Evolutionary conservation across 2,329 filamentous ascomycete species (phyloP), one percentile per base, ranked within the genome.

Genomic region (Chrysoporthe cubensis): DNA sequence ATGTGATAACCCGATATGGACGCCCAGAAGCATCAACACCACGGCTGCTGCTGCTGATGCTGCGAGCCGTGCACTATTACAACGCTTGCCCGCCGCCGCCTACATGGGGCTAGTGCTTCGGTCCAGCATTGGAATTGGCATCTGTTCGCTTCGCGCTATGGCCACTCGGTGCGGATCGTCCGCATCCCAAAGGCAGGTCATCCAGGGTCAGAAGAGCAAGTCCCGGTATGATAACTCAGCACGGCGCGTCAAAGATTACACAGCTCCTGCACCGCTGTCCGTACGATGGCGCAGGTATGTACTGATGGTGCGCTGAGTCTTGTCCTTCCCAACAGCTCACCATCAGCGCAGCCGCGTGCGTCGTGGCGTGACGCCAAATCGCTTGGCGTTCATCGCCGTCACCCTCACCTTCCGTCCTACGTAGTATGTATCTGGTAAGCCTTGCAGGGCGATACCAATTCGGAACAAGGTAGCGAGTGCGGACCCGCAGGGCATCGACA

Each of bases 381-480:
- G 6, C 26, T 66, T 48, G 50, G 62, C 48, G 40, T n/a, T 40
- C 26, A 16, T 14, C 48, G 18, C 14, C 48, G 46, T 62, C 48
- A 40, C 62, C 54, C 56, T 50, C 54, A 48, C 42, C 43, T 50
- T 66, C 44, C 54, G 48, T 43, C 48, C 21, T 52, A 42, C 50
- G 61, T 46, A 18, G 61, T 37, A 65, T 32, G 11, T 14, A 56
- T 34, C 52, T 4, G 18, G 32, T 37, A 57, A 57, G 32, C 54
- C 32, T 37, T 61, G 46, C 37, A 54, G 21, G 26, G 50, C 50
- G 26, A 32, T 32, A 54, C 57, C 56, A 46, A 65, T 50, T 63
- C 64, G 59, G 64, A 59, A 63, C 43, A 52, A 48, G 46, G 37
- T 66, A 61, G 60, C 67, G 64, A 66, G 50, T 67, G 65, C 65